Base-by-base conservation (phyloP, 495 filamentous ascomycete species). In the Talaromyces borbonicus region DNA sequence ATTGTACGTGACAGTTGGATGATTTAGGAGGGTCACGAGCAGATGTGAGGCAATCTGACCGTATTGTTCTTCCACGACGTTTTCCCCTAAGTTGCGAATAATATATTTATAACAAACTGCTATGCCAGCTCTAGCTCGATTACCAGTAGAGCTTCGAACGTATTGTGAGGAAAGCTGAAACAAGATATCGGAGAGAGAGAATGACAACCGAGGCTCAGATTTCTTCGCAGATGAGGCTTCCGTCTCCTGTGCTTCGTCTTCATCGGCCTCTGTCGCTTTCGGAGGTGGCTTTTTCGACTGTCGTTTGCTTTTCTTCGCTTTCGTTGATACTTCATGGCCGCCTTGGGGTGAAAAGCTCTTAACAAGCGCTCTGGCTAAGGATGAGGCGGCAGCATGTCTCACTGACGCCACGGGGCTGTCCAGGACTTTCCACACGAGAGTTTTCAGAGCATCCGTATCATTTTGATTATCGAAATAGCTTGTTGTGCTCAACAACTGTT, bases 391-490 rank as follows among this genome's bases (percentile, higher is more conserved):
- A 7, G 90, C 85, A 63, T 87, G 81, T 47, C 92, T 75, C 23
- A 92, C 85, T 15, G 76, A 65, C 2, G 84, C 66, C 29, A 79
- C 81, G 2, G 80, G 60, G 33, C 81, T 90, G 42, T 99, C 92
- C 47, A 93, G 80, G 2, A 81, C 73, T 62, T 93, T 95, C 72
- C 85, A 90, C 24, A 93, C 67, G 0, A 81, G 72, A 6, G 74
- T 78, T 52, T 85, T 85, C 18, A 97, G 63, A 45, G 78, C 85
- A 41, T 97, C 92, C 54, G 92, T 95, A 56, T 99, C 93, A 60
- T 73, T 80, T n/a, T 81, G 76, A 56, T 92, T 93, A 51, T 92
- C 84, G 56, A 96, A 96, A 53, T 81, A 90, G 0, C 73, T 65
- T 0, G 89, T 95, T 41, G 69, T 63, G 38, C 71, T 79, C 24